A percentile compares a stretch with the other conserved stretches of the same genome.
Conservation (phyloP, 192 early-diverging fungal genomes). For the Gigaspora rosea region DNA sequence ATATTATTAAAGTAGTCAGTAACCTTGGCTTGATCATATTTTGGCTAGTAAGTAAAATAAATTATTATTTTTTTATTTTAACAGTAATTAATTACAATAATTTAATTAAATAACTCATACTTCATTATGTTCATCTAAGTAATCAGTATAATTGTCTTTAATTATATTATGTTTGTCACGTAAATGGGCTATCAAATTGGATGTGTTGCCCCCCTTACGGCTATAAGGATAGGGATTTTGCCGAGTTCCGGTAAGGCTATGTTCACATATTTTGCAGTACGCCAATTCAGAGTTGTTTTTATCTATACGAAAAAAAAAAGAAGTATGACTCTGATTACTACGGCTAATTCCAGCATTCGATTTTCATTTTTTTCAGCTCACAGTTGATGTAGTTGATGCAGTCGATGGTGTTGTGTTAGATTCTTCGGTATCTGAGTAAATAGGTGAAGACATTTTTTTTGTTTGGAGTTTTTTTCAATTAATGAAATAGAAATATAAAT, state of each 20-base stretch:
- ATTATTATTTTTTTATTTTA: not conserved
- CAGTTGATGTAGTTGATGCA: too few relatives aligned
- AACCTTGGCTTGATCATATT: slow-evolving; percentile 1
- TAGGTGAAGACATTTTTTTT: too few relatives aligned
- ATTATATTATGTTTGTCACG: slow-evolving; percentile 10
- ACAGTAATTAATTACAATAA: not conserved
- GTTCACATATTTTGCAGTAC: slow-evolving; percentile 10
- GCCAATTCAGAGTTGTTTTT: not conserved
- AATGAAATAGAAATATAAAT: too few relatives aligned
- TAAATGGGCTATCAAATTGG: slow-evolving; percentile 10
- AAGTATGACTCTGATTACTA: slow-evolving; percentile 3
- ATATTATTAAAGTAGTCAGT: not conserved
- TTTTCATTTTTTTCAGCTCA: not conserved
- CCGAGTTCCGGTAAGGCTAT: not conserved
- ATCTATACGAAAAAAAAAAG: slow-evolving; percentile 12
- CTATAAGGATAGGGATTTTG: slow-evolving; percentile 12
- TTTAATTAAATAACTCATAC: not conserved
- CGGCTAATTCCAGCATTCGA: not conserved
- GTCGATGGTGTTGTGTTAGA: too few relatives aligned
- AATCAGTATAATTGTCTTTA: slow-evolving; percentile 6
- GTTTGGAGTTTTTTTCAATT: too few relatives aligned
- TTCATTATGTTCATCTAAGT: slow-evolving; percentile 9
- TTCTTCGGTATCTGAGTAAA: too few relatives aligned
- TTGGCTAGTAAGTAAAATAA: slow-evolving; percentile 4
- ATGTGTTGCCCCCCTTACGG: slow-evolving; percentile 9